These are phyloP conservation scores for Cinchona pubescens DNA, from an alignment of 257 asterid species.

Conservation along the genomic window DNA sequence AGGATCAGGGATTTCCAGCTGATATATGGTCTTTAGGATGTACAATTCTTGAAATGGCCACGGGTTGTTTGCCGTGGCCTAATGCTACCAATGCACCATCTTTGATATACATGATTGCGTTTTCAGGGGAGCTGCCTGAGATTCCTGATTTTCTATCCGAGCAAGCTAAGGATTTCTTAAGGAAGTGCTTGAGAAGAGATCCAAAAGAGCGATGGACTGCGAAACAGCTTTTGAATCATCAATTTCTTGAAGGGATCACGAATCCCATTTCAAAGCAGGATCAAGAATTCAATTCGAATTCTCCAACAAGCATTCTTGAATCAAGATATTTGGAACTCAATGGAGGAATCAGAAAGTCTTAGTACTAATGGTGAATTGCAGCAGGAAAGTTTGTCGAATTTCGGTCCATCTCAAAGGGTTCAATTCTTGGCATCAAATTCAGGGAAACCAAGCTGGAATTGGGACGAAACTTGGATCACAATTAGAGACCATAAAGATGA, in stretches of 20 bases:
- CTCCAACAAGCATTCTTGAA: slow-evolving; percentile 81
- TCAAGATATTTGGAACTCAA: slow-evolving; percentile 63
- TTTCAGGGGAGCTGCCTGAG: slow-evolving; percentile 53
- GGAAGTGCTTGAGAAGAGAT: slow-evolving; percentile 53
- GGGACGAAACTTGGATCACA: slow-evolving; percentile 46
- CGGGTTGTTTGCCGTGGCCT: slow-evolving; percentile 68
- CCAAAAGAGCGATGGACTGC: slow-evolving; percentile 64
- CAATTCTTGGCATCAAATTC: slow-evolving; percentile 23
- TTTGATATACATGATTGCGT: slow-evolving; percentile 50
- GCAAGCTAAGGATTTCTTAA: slow-evolving; percentile 58
- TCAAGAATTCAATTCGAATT: slow-evolving; percentile 18
- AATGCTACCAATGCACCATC: slow-evolving; percentile 28
- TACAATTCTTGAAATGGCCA: slow-evolving; percentile 69
- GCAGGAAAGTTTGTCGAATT: slow-evolving; percentile 4
- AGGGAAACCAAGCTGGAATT: slow-evolving; percentile 32
- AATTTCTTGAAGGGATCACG: slow-evolving; percentile 37
- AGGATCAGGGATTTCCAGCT: slow-evolving; percentile 59
- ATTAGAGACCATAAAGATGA: slow-evolving; percentile 33
- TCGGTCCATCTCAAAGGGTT: slow-evolving; percentile 25
- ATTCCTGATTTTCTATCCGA: slow-evolving; percentile 55
- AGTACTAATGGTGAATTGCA: slow-evolving; percentile 9
- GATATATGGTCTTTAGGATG: slow-evolving; percentile 89
- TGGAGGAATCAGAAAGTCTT: slow-evolving; percentile 33
- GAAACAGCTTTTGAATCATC: slow-evolving; percentile 52
- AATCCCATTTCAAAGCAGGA: background rate